Percentiles rank a stretch among this genome's conserved stretches.
phyloP scores from a whole-genome alignment of 257 asterid genomes.

The Nicotiana sylvestris region DNA sequence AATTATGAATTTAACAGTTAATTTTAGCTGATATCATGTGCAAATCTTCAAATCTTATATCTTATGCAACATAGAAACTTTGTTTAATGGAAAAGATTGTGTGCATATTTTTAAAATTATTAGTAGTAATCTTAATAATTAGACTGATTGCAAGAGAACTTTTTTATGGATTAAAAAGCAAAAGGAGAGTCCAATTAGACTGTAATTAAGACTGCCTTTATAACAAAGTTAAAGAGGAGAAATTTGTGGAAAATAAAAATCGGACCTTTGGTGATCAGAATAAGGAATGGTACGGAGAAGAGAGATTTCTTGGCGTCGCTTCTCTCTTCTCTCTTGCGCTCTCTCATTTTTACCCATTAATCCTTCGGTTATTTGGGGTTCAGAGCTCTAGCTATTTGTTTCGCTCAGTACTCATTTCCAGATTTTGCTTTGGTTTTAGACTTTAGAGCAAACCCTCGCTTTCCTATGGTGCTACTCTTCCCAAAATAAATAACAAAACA shows the following conservation, averaged over 20 bases:
- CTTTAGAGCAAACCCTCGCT: background rate
- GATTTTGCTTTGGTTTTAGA: background rate
- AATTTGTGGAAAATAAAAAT: background rate
- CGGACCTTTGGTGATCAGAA: conserved; percentile 66
- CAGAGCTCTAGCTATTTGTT: background rate
- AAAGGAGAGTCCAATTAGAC: background rate
- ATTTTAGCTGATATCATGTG: too few species aligned
- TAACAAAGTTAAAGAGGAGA: background rate
- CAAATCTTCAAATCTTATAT: too few species aligned
- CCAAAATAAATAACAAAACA: too few species aligned
- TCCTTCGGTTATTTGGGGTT: background rate
- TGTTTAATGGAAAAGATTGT: too few species aligned
- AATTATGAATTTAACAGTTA: too few species aligned
- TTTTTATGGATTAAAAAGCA: background rate
- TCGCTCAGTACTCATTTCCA: background rate
- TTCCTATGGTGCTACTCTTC: background rate
- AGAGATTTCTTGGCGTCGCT: conserved; percentile 70
- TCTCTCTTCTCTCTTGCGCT: conserved; percentile 72
- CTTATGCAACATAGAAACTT: too few species aligned
- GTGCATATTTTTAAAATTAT: too few species aligned
- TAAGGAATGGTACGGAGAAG: conserved; percentile 77
- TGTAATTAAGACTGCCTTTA: background rate
- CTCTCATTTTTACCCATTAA: conserved; percentile 59
- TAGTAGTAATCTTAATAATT: too few species aligned
- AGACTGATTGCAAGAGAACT: background rate